Base-by-base conservation (phyloP, 2,329 filamentous ascomycete genomes). In the Penicillium sp. region DNA sequence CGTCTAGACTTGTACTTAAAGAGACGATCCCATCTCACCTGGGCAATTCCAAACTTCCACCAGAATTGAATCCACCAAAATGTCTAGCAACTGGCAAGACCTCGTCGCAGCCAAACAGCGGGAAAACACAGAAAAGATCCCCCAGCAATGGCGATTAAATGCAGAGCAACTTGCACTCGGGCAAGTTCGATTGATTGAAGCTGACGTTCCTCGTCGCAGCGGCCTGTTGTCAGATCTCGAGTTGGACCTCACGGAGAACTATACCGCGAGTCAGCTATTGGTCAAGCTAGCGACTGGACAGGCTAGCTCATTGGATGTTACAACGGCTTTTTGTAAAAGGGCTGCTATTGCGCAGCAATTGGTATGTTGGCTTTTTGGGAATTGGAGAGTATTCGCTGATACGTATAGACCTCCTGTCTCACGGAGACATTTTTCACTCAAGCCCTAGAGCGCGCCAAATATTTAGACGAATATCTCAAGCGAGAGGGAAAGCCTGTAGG, bases 151-250 rank as follows among this genome's bases (percentile, higher is more conserved):
- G 74, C 58, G 52, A 1, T 57, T 75, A 2, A 61, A 52, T 13
- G 42, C 48, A 6, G 48, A 56, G 2, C 43, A 58, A 1, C 18
- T 59, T 1, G 27, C 57, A 0, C 51, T 61, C 1, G 44, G 31
- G 2, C 4, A 31, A 5, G 44, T 55, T 5, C 56, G 48, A 42
- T 45, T 66, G 3, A 46, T 73, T 6, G 64, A 62, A 3, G 57
- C 60, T 56, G 59, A 57, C 42, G 42, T 64, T 4, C 56, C 60
- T 0, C 56, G 59, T 9, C 49, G 49, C 46, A 78, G 76, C 47
- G 79, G 79, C 1, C 64, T 84, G 7, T 63, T 83, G 6, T 73
- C 77, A 0, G 44, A 70, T 0, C 56, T 68, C n/a, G 81, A 83
- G 61, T 57, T 83, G 3, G 68, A 72, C 8, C 79, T 84, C 34